Conservation (phyloP, 1,284 basidiomycete species). For the Microbotryum intermedium region DNA sequence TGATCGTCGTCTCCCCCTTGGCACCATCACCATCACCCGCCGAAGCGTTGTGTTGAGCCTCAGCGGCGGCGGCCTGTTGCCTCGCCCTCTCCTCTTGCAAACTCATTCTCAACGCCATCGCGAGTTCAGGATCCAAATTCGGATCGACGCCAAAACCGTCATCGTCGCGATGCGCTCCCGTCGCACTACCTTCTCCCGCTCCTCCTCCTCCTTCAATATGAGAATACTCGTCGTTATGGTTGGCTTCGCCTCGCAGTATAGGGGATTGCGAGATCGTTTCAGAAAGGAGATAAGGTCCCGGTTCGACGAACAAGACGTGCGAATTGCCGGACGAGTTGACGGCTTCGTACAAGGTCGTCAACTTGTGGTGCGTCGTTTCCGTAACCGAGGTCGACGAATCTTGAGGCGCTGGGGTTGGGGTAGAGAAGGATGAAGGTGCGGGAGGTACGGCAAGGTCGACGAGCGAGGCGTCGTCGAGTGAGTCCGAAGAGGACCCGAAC, state of each 20-base stretch:
- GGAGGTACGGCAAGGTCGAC: constrained; percentile 15
- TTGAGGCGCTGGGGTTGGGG: not conserved
- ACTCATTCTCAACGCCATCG: constrained; percentile 96
- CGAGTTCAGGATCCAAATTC: constrained; percentile 88
- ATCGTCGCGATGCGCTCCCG: constrained; percentile 41
- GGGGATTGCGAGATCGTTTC: constrained; percentile 74
- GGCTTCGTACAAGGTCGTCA: constrained; percentile 67
- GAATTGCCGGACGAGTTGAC: constrained; percentile 69
- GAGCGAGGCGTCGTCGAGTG: constrained; percentile 39
- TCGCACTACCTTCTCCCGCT: constrained; percentile 41
- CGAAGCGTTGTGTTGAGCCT: constrained; percentile 41
- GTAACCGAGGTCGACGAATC: constrained; percentile 46
- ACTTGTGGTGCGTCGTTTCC: constrained; percentile 50
- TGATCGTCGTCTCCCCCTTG: constrained; percentile 25
- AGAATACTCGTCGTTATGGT: constrained; percentile 38
- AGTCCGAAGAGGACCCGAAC: constrained; percentile 49
- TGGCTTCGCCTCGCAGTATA: constrained; percentile 45
- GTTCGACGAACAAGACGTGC: constrained; percentile 72
- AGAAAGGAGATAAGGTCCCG: constrained; percentile 69
- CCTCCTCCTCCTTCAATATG: constrained; percentile 45
- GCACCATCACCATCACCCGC: not conserved
- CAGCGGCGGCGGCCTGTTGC: constrained; percentile 52
- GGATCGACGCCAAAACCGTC: constrained; percentile 90
- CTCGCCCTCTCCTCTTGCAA: constrained; percentile 93
- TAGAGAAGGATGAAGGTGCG: constrained; percentile 5